Base-by-base conservation (phyloP, 129 eudicot genomes). In the Helichrysum umbraculigerum region DNA sequence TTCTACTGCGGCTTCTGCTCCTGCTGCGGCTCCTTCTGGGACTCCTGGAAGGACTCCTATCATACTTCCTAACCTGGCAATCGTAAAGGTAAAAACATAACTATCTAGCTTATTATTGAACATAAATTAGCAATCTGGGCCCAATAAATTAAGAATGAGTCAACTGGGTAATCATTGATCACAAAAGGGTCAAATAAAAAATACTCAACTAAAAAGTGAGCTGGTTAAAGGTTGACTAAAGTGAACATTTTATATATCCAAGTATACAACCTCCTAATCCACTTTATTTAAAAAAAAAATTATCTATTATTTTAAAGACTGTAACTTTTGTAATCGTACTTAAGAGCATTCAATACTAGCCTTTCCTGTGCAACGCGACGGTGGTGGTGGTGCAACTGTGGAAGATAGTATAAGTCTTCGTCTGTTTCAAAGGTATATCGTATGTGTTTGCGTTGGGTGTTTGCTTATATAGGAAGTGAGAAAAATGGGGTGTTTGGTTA, bases 11-110 rank as follows among this genome's bases (percentile, higher is more conserved):
- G 3, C 81, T 79, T 78, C 86, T 78, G 59, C 90, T 87, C 6
- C 86, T 79, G 80, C 91, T 83, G 25, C 86, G 76, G 80, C 91
- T 88, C 37, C 88, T 74, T 20, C 93, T 88, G 35, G 86, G 89
- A 66, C 97, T 91, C 79, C 97, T 87, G 16, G 90, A 75, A 51
- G 97, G 90, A 47, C 89, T 89, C 59, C 86, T 74, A 47, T 87
- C 91, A 58, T 78, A 85, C 71, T 81, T 89, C 83, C 83, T 86
- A n/a, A 94, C 97, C 97, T 91, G 73, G 73, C 56, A 74, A 50
- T 41, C 69, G 37, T 42, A 33, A 25, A 64, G 34, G n/a, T 16
- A 47, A 71, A 57, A 2, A 68, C 52, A 37, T 12, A 37, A 37
- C 16, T 17, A 8, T 34, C 17, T 4, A 37, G 52, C 51, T 67